Base-by-base conservation (phyloP, 2,329 filamentous ascomycete genomes). In the Pseudogymnoascus destructans region DNA sequence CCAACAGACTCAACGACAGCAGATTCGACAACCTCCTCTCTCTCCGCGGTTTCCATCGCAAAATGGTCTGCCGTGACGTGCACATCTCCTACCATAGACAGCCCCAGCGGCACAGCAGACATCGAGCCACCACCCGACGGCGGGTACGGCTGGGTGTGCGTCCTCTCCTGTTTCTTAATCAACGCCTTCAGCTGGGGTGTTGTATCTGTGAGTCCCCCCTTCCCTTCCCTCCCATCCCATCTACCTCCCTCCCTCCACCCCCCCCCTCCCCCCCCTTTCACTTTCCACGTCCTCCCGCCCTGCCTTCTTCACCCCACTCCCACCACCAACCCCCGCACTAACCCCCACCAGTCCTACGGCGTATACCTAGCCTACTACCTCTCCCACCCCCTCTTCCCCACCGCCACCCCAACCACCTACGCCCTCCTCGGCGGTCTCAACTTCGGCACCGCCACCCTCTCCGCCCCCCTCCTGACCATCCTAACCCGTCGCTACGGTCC, bases 311-410 rank as follows among this genome's bases (percentile, higher is more conserved):
- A n/a, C 21, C 6, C 8, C 23, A 0, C 9, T 10, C 27, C 10
- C 10, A 5, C 9, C 9, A 0, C 27, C 27, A 30, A 30, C 17
- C 9, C 35, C 46, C 5, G 11, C 9, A 9, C 46, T 54, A 70
- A 67, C 54, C 46, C 58, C 27, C 17, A 52, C 5, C 17, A 70
- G 64, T 73, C 75, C 2, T 83, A 71, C 64, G 77, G 74, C 5
- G 75, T 84, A 25, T 82, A 81, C 63, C 74, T 84, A 5, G 76
- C 77, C 0, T 71, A 79, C 63, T 85, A 81, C 64, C 73, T 83
- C 6, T 66, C 72, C 11, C 74, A 74, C 57, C 68, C 76, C 35
- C 72, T 72, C 56, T 82, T 78, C 61, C 73, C 77, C 0, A 73
- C 73, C 1, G 77, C 79, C 0, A 77, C 76, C 0, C 70, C 72